phyloP scores from a whole-genome alignment of 768 basidiomycete genomes.

The Hirschioporus abietinus region DNA sequence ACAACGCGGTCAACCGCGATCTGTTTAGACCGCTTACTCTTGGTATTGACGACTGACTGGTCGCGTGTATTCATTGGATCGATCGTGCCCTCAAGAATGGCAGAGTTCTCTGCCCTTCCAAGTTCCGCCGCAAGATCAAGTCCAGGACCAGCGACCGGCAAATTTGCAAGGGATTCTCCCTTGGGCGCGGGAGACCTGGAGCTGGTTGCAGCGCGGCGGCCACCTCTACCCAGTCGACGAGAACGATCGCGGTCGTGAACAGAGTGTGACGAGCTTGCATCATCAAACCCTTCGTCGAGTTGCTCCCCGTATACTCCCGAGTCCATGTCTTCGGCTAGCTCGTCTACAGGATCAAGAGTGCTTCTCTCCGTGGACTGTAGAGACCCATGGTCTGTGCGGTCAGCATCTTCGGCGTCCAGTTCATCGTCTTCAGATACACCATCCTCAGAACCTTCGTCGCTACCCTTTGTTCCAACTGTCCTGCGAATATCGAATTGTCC shows the following conservation, averaged over 20 bases:
- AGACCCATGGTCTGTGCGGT: slow-evolving; percentile 13
- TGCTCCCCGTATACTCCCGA: slow-evolving; percentile 16
- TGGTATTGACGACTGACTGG: slow-evolving; percentile 37
- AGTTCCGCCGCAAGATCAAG: slow-evolving; percentile 89
- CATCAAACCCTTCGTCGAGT: slow-evolving; percentile 36
- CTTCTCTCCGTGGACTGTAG: background rate
- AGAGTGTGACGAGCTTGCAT: slow-evolving; percentile 32
- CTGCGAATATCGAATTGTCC: slow-evolving; percentile 79
- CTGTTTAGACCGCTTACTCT: slow-evolving; percentile 28
- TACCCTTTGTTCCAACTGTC: slow-evolving; percentile 42
- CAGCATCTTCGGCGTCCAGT: slow-evolving; percentile 29
- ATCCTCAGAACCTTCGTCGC: slow-evolving; percentile 18
- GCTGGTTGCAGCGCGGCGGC: slow-evolving; percentile 50
- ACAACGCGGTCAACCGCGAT: slow-evolving; percentile 24
- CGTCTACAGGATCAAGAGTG: slow-evolving; percentile 16
- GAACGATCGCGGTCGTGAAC: slow-evolving; percentile 33
- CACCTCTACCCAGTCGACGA: slow-evolving; percentile 30
- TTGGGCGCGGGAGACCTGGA: slow-evolving; percentile 35
- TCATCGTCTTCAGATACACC: slow-evolving; percentile 35
- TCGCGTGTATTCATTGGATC: slow-evolving; percentile 47
- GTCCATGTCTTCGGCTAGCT: slow-evolving; percentile 29
- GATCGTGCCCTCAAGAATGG: slow-evolving; percentile 49
- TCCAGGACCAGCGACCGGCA: slow-evolving; percentile 85
- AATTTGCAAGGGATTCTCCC: slow-evolving; percentile 80
- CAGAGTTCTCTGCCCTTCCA: slow-evolving; percentile 87